Base-by-base conservation (phyloP, 495 filamentous ascomycete genomes). In the Xylaria nigripes region DNA sequence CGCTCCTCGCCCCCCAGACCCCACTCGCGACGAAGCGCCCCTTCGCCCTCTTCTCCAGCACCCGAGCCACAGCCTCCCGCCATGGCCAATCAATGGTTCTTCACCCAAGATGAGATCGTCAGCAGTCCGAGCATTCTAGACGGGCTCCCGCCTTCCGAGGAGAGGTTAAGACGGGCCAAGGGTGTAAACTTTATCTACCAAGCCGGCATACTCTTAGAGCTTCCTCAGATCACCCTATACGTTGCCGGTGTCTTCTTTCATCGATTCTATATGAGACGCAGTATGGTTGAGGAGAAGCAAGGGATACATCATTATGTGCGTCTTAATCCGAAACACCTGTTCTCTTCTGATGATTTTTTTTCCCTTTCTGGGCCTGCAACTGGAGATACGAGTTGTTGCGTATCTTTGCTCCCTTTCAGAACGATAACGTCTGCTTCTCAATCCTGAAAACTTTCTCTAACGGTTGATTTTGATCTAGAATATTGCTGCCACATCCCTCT, bases 171-270 rank as follows among this genome's bases (percentile, higher is more conserved):
- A 46, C 84, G 93, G 48, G 82, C 84, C 52, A 97, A 97, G 67
- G 91, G 92, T 41, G 85, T 94, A 56, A 93, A 96, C 67, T 98
- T 98, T 75, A 95, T 98, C 61, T 81, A 86, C 57, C 90, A 95
- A 68, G 89, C 90, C 47, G 93, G 92, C 55, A 88, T 97, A 51
- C 81, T 95, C 74, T 80, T 97, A 34, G 91, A 91, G 65, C 77
- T 99, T 40, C 91, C 93, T 16, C 90, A 95, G 65, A 79, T 91
- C 41, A 97, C 93, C 3, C 76, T 97, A 29, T 86, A 85, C 61
- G 93, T 93, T 1, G 93, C 93, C n/a, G 84, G 86, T 22, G 84
- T 95, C 15, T 95, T 93, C 70, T 85, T 99, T 63, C 90, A 99
- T 63, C 83, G 93, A 8, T 97, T 95, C 69, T 90, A 87, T 60